Conservation (phyloP, 495 filamentous ascomycete species). For the Penicillium riverlandense region DNA sequence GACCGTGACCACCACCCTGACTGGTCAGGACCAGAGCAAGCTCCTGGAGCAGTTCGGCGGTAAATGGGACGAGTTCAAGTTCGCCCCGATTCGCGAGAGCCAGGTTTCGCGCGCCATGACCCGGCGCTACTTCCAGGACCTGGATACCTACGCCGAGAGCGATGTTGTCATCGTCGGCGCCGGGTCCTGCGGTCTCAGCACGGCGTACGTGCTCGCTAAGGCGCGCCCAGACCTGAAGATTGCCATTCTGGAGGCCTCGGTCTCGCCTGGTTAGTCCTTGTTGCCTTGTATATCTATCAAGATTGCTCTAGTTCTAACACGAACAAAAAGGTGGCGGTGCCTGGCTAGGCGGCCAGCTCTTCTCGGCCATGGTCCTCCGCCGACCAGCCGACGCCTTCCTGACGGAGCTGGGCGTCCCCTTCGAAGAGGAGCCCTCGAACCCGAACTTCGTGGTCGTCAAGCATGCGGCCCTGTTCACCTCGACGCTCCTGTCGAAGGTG, state of each 20-base stretch:
- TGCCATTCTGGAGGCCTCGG: conserved; percentile 80
- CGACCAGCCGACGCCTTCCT: conserved; percentile 84
- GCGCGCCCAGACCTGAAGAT: conserved; percentile 85
- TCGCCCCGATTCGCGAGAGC: conserved; percentile 80
- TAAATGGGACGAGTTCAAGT: conserved; percentile 73
- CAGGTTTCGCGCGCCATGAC: conserved; percentile 91
- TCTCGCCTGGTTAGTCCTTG: conserved; percentile 54
- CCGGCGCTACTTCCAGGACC: conserved; percentile 80
- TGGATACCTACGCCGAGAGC: conserved; percentile 82
- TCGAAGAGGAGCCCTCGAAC: conserved; percentile 77
- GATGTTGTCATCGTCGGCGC: conserved; percentile 90
- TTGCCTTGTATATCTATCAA: background rate
- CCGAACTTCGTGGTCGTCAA: conserved; percentile 84
- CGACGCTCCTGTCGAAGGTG: conserved; percentile 73
- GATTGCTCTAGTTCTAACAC: too few relatives aligned
- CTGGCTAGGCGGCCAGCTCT: conserved; percentile 89
- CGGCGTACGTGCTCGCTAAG: conserved; percentile 77
- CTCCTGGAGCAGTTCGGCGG: conserved; percentile 53
- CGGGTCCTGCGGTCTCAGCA: conserved; percentile 76
- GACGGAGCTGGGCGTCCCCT: conserved; percentile 71
- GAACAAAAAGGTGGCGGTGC: conserved; percentile 59
- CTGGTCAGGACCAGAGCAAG: conserved; percentile 37
- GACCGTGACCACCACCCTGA: conserved; percentile 26
- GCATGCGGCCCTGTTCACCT: conserved; percentile 87
- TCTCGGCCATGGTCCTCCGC: conserved; percentile 89